Percentiles rank a stretch among this genome's conserved stretches.
Evolutionary conservation across 345 rosid genomes (phyloP).

Genomic region (Populus alba): DNA sequence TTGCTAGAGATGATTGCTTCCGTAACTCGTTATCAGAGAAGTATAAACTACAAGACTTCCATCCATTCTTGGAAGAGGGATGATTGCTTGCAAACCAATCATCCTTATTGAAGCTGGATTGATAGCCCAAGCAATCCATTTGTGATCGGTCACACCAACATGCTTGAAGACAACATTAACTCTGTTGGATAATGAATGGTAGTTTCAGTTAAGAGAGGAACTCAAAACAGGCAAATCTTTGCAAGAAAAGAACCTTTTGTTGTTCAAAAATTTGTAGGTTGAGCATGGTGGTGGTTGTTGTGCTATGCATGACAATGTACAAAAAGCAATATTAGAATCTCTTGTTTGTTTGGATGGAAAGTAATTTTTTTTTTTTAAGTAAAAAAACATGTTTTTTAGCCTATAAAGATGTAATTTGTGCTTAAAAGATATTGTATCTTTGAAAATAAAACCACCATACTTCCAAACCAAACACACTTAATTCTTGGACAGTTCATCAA

Average conservation of each 20-base stretch:
- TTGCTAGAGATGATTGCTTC: not conserved
- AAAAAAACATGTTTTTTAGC: too few relatives aligned
- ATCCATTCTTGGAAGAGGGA: not conserved
- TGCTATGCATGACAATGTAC: too few relatives aligned
- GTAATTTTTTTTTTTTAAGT: too few relatives aligned
- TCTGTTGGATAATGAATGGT: not conserved
- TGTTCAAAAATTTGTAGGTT: not conserved
- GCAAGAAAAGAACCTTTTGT: not conserved
- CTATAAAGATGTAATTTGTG: too few relatives aligned
- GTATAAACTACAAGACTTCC: not conserved
- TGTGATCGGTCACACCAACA: not conserved
- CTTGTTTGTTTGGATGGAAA: too few relatives aligned
- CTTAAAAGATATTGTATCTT: too few relatives aligned
- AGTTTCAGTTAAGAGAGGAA: not conserved
- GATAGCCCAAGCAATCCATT: not conserved
- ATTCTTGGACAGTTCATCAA: too few relatives aligned
- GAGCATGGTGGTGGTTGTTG: not conserved
- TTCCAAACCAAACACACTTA: too few relatives aligned
- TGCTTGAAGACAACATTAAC: not conserved
- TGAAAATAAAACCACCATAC: too few relatives aligned
- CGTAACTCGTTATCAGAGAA: not conserved
- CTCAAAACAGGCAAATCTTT: not conserved
- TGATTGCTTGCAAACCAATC: not conserved
- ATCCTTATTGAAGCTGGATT: not conserved
- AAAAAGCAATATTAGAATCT: too few relatives aligned